phyloP scores from a whole-genome alignment of 495 filamentous ascomycete genomes.

The Geoglossum glabrum region DNA sequence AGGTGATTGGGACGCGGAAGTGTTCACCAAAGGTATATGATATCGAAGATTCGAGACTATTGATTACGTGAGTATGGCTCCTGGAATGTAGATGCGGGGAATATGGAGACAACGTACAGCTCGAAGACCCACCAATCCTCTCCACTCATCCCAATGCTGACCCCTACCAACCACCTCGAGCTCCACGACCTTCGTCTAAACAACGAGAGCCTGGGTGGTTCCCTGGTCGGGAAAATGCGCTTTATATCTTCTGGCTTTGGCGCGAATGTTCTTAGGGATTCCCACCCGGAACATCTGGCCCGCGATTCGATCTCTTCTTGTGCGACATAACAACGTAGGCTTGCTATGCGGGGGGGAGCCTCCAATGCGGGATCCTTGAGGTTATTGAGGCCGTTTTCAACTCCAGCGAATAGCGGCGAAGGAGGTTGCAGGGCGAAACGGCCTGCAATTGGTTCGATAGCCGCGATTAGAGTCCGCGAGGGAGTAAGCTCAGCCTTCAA shows the following conservation, averaged over 20 bases:
- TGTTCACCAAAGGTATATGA: constrained; percentile 1
- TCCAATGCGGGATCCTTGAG: constrained; percentile 31
- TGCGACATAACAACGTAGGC: constrained; percentile 34
- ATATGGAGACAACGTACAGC: constrained; percentile 22
- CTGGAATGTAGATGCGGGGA: background rate
- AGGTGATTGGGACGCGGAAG: constrained; percentile 7
- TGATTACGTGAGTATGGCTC: background rate
- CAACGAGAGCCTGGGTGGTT: constrained; percentile 38
- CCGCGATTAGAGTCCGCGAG: constrained; percentile 33
- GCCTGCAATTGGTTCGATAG: constrained; percentile 42
- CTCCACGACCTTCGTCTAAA: constrained; percentile 42
- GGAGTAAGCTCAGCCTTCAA: constrained; percentile 48
- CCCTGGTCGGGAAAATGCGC: constrained; percentile 33
- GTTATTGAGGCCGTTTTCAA: constrained; percentile 32
- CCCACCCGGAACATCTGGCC: constrained; percentile 41
- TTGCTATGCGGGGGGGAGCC: constrained; percentile 28
- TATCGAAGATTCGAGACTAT: constrained; percentile 3
- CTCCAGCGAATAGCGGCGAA: constrained; percentile 26
- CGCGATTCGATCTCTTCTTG: constrained; percentile 42
- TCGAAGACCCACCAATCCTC: constrained; percentile 61
- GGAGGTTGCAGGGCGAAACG: constrained; percentile 13
- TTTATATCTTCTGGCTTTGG: constrained; percentile 36
- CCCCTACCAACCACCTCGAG: constrained; percentile 44
- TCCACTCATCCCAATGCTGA: constrained; percentile 48
- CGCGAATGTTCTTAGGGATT: constrained; percentile 28